Conservation (phyloP, 345 rosid genomes). For the Psidium guajava region DNA sequence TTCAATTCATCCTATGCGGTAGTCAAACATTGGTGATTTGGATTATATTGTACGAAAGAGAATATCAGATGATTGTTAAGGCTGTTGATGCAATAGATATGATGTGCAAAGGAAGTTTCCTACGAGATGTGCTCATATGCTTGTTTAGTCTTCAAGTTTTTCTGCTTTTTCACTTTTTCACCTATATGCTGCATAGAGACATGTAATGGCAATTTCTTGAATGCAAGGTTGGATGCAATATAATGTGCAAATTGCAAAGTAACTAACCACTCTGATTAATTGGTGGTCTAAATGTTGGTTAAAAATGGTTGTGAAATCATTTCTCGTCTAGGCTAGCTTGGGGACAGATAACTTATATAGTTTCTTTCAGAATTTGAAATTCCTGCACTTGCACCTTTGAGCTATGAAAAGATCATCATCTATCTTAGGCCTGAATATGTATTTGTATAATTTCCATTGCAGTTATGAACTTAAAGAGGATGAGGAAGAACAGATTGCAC, state of each 20-base stretch:
- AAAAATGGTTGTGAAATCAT: neutral
- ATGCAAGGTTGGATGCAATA: neutral
- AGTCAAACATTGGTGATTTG: neutral
- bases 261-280: neutral
- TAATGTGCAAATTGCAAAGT: neutral
- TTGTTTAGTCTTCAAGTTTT: neutral
- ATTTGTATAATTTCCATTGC: constrained; percentile 7
- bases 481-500: constrained; percentile 82
- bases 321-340: neutral
- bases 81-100: neutral
- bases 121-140: neutral
- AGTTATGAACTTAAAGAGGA: constrained; percentile 81
- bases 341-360: neutral
- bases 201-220: neutral
- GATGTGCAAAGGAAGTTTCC: neutral
- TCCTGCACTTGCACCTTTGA: neutral
- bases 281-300: neutral
- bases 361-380: neutral
- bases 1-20: neutral
- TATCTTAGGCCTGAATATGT: neutral
- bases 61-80: neutral
- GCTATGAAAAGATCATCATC: neutral
- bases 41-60: neutral
- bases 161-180: neutral
- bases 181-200: neutral